A percentile compares a stretch with the other conserved stretches of the same genome.
Conservation (phyloP, 2,329 filamentous ascomycete species). For the Colletotrichum shisoi region DNA sequence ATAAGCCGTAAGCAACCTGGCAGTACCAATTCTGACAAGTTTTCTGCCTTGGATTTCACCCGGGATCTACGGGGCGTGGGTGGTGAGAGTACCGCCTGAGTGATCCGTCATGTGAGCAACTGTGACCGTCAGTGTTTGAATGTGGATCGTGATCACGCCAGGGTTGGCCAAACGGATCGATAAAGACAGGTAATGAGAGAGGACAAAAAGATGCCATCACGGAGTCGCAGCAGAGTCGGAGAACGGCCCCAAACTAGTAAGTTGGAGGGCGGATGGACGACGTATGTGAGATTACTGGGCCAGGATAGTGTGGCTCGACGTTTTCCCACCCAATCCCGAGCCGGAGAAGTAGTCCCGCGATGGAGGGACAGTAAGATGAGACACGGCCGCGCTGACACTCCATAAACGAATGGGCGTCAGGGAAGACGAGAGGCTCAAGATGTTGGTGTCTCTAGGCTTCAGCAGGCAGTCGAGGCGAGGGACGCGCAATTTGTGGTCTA, state of each 20-base stretch:
- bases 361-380: conserved; percentile 9
- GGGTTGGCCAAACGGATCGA: conserved; percentile 26
- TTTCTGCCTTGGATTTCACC: conserved; percentile 16
- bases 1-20: conserved; percentile 7
- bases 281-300: background rate
- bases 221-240: background rate
- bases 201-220: background rate
- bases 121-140: conserved; percentile 14
- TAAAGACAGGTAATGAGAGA: conserved; percentile 13
- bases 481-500: conserved; percentile 25
- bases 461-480: conserved; percentile 24
- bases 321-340: conserved; percentile 21
- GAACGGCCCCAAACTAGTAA: conserved; percentile 11
- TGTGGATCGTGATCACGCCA: conserved; percentile 16
- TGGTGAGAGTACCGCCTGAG: conserved; percentile 29
- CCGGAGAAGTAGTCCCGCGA: conserved; percentile 15
- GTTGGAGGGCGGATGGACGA: conserved; percentile 3
- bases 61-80: background rate
- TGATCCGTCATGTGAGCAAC: conserved; percentile 31
- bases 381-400: conserved; percentile 26
- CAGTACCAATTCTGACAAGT: background rate
- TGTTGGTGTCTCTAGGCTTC: conserved; percentile 14
- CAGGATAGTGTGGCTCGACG: conserved; percentile 11
- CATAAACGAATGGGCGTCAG: background rate
- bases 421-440: conserved; percentile 6